Conservation (phyloP, 768 basidiomycete species). For the Russula lepida region DNA sequence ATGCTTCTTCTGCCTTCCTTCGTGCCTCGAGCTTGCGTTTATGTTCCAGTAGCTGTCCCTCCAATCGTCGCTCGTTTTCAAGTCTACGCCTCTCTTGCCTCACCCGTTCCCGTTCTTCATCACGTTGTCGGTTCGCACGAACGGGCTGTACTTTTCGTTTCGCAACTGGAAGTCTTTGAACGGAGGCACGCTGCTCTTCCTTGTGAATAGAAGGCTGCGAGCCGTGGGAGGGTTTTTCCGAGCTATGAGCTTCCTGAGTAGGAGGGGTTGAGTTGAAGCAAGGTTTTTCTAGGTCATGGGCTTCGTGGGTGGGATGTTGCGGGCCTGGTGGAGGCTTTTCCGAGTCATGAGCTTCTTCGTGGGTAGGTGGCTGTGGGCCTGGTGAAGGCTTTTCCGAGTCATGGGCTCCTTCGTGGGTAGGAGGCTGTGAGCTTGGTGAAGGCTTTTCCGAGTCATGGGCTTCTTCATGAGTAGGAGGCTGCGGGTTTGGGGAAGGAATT, state of each 20-base stretch:
- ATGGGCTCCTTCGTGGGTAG: not conserved
- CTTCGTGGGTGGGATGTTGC: not conserved
- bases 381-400: too few relatives aligned
- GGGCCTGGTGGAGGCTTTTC: too few relatives aligned
- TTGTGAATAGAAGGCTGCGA: not conserved
- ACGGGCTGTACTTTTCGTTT: not conserved
- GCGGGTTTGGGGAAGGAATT: not conserved
- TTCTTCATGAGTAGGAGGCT: not conserved
- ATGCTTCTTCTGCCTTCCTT: not conserved
- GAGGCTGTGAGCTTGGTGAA: not conserved
- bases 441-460: not conserved
- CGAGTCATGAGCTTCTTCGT: not conserved
- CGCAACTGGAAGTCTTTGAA: not conserved
- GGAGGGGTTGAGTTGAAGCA: not conserved
- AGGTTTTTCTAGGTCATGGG: not conserved
- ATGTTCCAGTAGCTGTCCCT: conserved; percentile 1
- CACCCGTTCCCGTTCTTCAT: not conserved
- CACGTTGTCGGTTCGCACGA: too few relatives aligned
- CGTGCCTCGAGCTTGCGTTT: conserved; percentile 2
- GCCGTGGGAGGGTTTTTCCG: too few relatives aligned
- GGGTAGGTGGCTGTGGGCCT: not conserved
- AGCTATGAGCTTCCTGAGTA: not conserved
- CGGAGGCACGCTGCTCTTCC: not conserved
- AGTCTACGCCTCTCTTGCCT: not conserved
- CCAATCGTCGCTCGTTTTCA: conserved; percentile 1